These are phyloP conservation scores for Persicaria tinctoria DNA, from an alignment of 148 eudicot species.

Conservation along the genomic window DNA sequence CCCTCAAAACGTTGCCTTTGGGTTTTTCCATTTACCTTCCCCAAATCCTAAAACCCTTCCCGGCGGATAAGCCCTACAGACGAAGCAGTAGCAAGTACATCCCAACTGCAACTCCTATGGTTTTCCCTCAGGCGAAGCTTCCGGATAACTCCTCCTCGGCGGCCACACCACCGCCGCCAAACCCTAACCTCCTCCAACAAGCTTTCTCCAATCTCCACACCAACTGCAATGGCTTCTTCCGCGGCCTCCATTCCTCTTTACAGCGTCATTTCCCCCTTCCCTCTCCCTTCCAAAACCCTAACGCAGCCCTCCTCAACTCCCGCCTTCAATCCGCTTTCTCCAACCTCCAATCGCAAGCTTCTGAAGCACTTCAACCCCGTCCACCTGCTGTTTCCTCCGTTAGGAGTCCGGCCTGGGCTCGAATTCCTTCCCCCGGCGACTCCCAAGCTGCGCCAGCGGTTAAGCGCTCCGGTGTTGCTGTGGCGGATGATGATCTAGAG, in stretches of 20 bases:
- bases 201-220: slow-evolving; percentile 34
- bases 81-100: too few species aligned
- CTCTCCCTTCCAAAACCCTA: slow-evolving; percentile 12
- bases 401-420: slow-evolving; percentile 25
- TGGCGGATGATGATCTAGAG: slow-evolving; percentile 51
- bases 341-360: slow-evolving; percentile 15
- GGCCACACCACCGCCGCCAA: not conserved
- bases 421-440: slow-evolving; percentile 18
- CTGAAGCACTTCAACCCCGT: slow-evolving; percentile 12
- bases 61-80: too few species aligned
- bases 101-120: not conserved
- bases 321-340: slow-evolving; percentile 30
- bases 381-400: slow-evolving; percentile 16
- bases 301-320: slow-evolving; percentile 21
- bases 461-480: slow-evolving; percentile 11
- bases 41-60: slow-evolving; percentile 17
- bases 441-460: not conserved
- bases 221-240: slow-evolving; percentile 26
- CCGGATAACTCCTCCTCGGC: slow-evolving; percentile 2
- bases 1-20: not conserved
- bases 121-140: slow-evolving; percentile 4
- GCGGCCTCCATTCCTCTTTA: slow-evolving; percentile 18
- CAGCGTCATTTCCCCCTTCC: slow-evolving; percentile 14
- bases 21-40: not conserved
- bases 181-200: slow-evolving; percentile 28